These are phyloP conservation scores for Chenopodium formosanum DNA, from an alignment of 148 eudicot species.

Conservation along the genomic window DNA sequence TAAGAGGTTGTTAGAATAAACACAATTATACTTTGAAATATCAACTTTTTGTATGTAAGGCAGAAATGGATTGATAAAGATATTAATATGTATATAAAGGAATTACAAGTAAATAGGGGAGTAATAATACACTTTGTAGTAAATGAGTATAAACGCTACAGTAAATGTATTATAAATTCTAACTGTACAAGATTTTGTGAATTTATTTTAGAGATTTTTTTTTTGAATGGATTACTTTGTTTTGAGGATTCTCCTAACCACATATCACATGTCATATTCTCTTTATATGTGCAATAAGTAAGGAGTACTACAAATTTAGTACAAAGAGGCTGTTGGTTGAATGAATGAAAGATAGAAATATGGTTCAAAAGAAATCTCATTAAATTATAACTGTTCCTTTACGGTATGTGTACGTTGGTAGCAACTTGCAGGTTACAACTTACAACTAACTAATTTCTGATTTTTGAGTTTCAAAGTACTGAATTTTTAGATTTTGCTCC, in stretches of 20 bases:
- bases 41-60: too few species aligned
- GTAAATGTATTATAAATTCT: too few species aligned
- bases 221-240: neutral
- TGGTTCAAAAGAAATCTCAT: neutral
- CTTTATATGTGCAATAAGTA: slow-evolving; percentile 6
- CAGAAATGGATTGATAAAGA: too few species aligned
- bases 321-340: neutral
- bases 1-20: too few species aligned
- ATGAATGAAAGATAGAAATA: neutral
- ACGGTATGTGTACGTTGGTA: slow-evolving; percentile 23
- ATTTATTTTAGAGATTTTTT: neutral
- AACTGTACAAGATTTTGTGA: too few species aligned
- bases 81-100: too few species aligned
- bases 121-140: too few species aligned
- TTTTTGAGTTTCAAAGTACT: slow-evolving; percentile 7
- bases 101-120: too few species aligned
- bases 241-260: neutral
- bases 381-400: slow-evolving; percentile 19
- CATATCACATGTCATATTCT: slow-evolving; percentile 12
- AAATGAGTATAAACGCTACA: too few species aligned
- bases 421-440: slow-evolving; percentile 13
- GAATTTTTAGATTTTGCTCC: neutral
- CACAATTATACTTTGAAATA: too few species aligned
- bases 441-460: slow-evolving; percentile 13
- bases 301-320: neutral